Percentiles rank a stretch among this genome's conserved stretches.
These are phyloP conservation scores for Neckera pumila DNA, from an alignment of 225 moss, liverwort and hornwort genomes.

Conservation along the genomic window DNA sequence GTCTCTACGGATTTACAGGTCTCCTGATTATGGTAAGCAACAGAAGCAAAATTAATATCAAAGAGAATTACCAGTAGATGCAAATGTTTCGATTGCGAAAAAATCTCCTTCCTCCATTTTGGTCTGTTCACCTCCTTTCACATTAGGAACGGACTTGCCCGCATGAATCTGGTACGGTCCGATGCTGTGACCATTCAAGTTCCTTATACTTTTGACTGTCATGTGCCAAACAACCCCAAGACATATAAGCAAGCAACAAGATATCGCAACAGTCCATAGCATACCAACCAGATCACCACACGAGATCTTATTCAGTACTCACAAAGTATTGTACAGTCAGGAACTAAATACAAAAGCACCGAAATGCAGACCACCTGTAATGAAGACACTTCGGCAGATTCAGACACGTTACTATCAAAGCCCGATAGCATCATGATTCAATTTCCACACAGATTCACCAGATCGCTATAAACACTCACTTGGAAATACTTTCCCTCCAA, in stretches of 20 bases:
- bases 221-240: background rate
- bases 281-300: background rate
- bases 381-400: background rate
- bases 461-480: conserved; percentile 21
- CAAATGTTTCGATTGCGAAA: conserved; percentile 85
- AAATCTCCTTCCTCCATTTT: conserved; percentile 99
- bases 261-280: background rate
- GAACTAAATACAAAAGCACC: background rate
- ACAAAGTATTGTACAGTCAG: background rate
- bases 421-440: background rate
- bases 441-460: background rate
- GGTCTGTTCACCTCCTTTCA: conserved; percentile 88
- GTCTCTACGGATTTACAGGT: background rate
- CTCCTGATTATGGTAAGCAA: background rate
- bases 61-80: conserved; percentile 53
- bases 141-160: conserved; percentile 82
- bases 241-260: background rate
- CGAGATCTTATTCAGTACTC: background rate
- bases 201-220: conserved; percentile 83
- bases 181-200: conserved; percentile 86
- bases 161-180: conserved; percentile 91
- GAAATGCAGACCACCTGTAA: background rate
- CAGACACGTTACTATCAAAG: background rate
- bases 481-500: conserved; percentile 75
- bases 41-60: background rate